Percentiles rank a stretch among this genome's conserved stretches.
These are phyloP conservation scores for Omphalea diandra DNA, from an alignment of 441 rosid species.

Conservation along the genomic window DNA sequence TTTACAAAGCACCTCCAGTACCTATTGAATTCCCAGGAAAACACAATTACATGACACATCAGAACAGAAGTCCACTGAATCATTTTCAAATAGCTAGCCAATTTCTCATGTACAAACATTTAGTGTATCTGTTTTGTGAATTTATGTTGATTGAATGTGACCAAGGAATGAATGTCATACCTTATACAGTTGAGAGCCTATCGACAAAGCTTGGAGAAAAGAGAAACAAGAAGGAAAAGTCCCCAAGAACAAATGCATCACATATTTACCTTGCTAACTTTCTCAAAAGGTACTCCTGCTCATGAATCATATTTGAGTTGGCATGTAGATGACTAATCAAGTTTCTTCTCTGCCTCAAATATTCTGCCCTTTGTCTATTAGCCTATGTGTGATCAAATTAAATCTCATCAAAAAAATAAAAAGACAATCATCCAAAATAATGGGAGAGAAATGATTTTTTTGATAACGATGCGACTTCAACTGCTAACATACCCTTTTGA, in stretches of 20 bases:
- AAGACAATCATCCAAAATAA: not conserved
- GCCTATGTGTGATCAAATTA: conserved; percentile 42
- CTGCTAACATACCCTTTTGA: conserved; percentile 52
- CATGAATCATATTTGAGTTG: conserved; percentile 42
- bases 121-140: not conserved
- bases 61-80: not conserved
- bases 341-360: conserved; percentile 66
- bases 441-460: not conserved
- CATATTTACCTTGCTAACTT: conserved; percentile 44
- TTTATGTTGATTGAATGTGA: not conserved
- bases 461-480: not conserved
- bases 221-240: not conserved
- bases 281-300: conserved; percentile 55
- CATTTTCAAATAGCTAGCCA: not conserved
- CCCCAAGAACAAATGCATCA: not conserved
- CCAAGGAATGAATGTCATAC: not conserved
- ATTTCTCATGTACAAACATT: too few relatives aligned
- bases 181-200: too few relatives aligned
- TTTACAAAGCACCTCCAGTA: conserved; percentile 66
- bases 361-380: conserved; percentile 68
- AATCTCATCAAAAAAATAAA: not conserved
- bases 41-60: not conserved
- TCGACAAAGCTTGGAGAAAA: conserved; percentile 1
- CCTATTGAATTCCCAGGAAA: conserved; percentile 29
- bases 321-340: conserved; percentile 40